These are phyloP conservation scores for Cladophialophora psammophila DNA, from an alignment of 2,329 filamentous ascomycete species.

Conservation along the genomic window DNA sequence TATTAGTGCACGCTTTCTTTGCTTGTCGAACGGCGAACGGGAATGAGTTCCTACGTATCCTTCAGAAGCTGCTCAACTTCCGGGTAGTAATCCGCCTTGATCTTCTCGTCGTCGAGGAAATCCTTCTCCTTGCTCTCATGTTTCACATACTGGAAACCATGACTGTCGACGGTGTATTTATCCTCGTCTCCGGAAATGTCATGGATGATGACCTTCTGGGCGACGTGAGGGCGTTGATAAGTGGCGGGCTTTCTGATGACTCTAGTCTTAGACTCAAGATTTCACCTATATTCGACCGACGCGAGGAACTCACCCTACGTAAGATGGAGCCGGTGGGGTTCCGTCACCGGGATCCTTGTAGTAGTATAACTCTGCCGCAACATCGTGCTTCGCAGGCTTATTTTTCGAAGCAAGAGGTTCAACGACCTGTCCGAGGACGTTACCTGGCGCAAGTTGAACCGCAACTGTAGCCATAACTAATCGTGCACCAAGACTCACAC, in stretches of 20 bases:
- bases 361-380: constrained; percentile 32
- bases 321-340: constrained; percentile 29
- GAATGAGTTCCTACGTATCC: constrained; percentile 36
- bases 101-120: constrained; percentile 45
- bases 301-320: constrained; percentile 30
- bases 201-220: constrained; percentile 42
- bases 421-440: constrained; percentile 21
- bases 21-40: not conserved
- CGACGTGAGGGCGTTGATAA: constrained; percentile 32
- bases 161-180: constrained; percentile 50
- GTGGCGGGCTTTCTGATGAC: constrained; percentile 33
- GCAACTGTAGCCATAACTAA: constrained; percentile 26
- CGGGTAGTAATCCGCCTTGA: constrained; percentile 45
- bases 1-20: not conserved
- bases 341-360: constrained; percentile 40
- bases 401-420: constrained; percentile 14
- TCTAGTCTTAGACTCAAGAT: not conserved
- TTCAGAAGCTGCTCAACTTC: constrained; percentile 47
- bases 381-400: constrained; percentile 23
- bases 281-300: not conserved
- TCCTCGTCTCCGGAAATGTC: constrained; percentile 55
- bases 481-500: not conserved
- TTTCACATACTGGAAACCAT: constrained; percentile 48
- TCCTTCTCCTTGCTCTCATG: constrained; percentile 47
- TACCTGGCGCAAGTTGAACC: constrained; percentile 25